Evolutionary conservation across 768 basidiomycete genomes (phyloP).

Genomic region (Mycena capillaripes): DNA sequence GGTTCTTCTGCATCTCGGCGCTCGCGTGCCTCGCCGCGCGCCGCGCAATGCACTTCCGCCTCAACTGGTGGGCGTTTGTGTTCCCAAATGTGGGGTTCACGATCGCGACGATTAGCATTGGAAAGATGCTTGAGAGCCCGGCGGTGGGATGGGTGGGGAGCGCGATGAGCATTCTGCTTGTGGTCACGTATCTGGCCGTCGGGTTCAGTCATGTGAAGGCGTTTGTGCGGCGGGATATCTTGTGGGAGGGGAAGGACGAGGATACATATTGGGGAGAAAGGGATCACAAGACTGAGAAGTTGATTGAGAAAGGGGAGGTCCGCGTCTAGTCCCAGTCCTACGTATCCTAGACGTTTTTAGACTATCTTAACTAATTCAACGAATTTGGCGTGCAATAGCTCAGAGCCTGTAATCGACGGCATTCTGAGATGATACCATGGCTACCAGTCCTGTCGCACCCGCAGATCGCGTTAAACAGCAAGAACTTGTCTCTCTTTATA

Average conservation of each 20-base stretch:
- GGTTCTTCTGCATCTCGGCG: conserved; percentile 9
- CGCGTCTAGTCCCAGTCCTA: neutral
- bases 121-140: neutral
- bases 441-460: too few species aligned
- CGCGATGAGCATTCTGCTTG: neutral
- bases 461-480: too few species aligned
- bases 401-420: too few species aligned
- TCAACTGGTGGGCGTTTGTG: conserved; percentile 18
- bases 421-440: too few species aligned
- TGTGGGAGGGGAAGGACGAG: conserved; percentile 13
- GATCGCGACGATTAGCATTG: conserved; percentile 1
- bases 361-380: too few species aligned
- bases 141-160: conserved; percentile 1
- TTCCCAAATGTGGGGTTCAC: conserved; percentile 13
- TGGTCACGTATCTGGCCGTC: neutral
- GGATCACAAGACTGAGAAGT: neutral
- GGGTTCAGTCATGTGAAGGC: neutral
- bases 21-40: conserved; percentile 6
- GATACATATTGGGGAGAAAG: conserved; percentile 6
- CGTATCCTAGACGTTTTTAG: too few species aligned
- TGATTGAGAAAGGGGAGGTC: neutral
- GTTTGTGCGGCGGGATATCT: neutral
- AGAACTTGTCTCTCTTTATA: too few species aligned
- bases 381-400: too few species aligned
- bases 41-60: neutral